These are phyloP conservation scores for Colletotrichum sp. DNA, from an alignment of 2,329 filamentous ascomycete genomes.

Conservation along the genomic window DNA sequence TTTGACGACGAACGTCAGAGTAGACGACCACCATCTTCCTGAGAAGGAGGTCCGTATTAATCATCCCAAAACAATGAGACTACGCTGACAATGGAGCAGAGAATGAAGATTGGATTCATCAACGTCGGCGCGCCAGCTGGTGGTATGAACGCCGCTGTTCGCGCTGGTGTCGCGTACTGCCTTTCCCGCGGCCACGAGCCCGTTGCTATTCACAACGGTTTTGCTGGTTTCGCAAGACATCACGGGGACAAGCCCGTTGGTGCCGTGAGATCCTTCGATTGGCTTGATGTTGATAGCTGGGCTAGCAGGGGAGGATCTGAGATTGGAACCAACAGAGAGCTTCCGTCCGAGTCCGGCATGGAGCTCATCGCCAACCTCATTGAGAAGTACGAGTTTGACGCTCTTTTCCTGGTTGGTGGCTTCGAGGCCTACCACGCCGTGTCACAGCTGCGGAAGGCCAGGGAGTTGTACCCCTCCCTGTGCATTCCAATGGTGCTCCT, in stretches of 20 bases:
- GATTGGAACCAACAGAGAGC: conserved; percentile 95
- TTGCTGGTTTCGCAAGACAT: conserved; percentile 91
- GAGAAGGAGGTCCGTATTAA: conserved; percentile 66
- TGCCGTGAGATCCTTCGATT: conserved; percentile 84
- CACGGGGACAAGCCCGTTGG: conserved; percentile 83
- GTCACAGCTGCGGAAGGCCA: conserved; percentile 82
- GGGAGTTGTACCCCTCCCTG: conserved; percentile 80
- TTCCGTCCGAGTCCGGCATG: conserved; percentile 86
- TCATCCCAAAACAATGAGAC: neutral
- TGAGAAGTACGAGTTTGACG: conserved; percentile 86
- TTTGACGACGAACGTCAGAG: conserved; percentile 84
- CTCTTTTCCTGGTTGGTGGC: conserved; percentile 88
- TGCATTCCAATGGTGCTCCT: conserved; percentile 92
- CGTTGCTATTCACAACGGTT: conserved; percentile 93
- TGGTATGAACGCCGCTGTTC: conserved; percentile 96
- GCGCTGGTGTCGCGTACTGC: conserved; percentile 93
- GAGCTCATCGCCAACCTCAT: conserved; percentile 83
- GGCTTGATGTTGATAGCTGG: conserved; percentile 96
- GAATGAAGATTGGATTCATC: conserved; percentile 93
- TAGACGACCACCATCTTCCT: conserved; percentile 71
- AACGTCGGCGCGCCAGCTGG: conserved; percentile 96
- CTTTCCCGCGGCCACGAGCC: conserved; percentile 90
- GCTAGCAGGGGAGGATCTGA: conserved; percentile 96
- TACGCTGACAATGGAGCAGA: conserved; percentile 52
- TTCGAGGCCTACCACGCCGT: conserved; percentile 97